Conservation (phyloP, 2,329 filamentous ascomycete genomes). For the Colletotrichum spaethianum region DNA sequence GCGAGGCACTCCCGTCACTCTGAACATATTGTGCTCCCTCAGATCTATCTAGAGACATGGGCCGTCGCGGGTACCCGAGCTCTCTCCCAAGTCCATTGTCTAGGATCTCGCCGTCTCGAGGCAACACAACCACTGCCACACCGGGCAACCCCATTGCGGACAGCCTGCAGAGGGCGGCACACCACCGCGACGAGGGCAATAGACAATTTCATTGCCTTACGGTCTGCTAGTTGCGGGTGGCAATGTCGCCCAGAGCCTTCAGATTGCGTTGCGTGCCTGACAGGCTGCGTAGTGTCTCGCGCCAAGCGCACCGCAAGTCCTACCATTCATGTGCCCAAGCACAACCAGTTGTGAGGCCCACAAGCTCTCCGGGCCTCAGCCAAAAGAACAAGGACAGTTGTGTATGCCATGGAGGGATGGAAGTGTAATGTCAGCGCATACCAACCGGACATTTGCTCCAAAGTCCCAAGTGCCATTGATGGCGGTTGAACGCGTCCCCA, state of each 20-base stretch:
- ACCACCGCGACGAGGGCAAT: background rate
- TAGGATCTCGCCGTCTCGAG: background rate
- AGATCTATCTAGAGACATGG: too few species aligned
- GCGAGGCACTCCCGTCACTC: background rate
- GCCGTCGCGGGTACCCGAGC: background rate
- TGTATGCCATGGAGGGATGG: background rate
- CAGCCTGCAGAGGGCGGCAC: background rate
- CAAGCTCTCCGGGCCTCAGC: background rate
- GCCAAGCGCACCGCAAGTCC: background rate
- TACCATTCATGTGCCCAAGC: conserved; percentile 2
- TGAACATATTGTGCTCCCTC: background rate
- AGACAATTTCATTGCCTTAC: background rate
- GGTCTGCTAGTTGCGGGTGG: background rate
- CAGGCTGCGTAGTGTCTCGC: conserved; percentile 19
- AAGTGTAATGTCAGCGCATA: conserved; percentile 23
- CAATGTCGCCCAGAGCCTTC: background rate
- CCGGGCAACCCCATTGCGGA: conserved; percentile 1
- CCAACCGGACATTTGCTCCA: conserved; percentile 18
- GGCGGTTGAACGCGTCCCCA: background rate
- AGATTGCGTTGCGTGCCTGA: conserved; percentile 30
- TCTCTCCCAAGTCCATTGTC: background rate
- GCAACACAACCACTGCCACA: conserved; percentile 5
- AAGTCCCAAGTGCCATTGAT: background rate
- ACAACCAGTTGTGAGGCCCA: background rate
- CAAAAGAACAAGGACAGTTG: background rate